Conservation (phyloP, 441 rosid species). For the Dalechampia spathulata region DNA sequence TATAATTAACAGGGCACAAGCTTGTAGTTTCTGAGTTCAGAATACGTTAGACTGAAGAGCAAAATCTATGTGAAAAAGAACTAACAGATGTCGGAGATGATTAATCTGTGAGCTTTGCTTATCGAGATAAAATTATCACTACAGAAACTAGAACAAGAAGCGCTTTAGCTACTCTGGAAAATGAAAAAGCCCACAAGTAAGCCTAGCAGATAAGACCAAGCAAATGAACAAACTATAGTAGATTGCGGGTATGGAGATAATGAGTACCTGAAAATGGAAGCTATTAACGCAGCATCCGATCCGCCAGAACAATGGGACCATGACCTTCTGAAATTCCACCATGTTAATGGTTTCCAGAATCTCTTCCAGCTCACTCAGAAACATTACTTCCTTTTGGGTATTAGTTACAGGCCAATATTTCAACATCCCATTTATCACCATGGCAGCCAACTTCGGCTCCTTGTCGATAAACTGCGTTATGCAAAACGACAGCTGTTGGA, state of each 20-base stretch:
- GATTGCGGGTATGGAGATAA: too few relatives aligned
- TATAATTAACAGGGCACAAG: too few relatives aligned
- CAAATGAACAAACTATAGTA: not conserved
- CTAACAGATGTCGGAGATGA: too few relatives aligned
- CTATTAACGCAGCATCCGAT: constrained; percentile 78
- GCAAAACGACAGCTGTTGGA: constrained; percentile 71
- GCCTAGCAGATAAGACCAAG: not conserved
- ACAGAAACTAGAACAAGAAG: too few relatives aligned
- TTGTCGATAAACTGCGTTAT: constrained; percentile 71
- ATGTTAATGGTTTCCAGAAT: constrained; percentile 62
- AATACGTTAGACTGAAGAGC: too few relatives aligned
- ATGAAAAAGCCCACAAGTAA: too few relatives aligned
- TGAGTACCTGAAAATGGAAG: constrained; percentile 69
- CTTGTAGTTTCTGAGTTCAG: too few relatives aligned
- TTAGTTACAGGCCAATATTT: constrained; percentile 84
- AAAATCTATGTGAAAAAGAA: too few relatives aligned
- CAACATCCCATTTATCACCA: constrained; percentile 65
- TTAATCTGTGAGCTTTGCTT: too few relatives aligned
- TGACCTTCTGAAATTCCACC: constrained; percentile 69
- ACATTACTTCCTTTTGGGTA: constrained; percentile 87
- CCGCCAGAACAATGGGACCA: constrained; percentile 68
- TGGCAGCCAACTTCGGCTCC: constrained; percentile 62
- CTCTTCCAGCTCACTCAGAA: constrained; percentile 79
- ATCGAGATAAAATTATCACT: too few relatives aligned
- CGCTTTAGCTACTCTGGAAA: too few relatives aligned